Conservation (phyloP, 768 basidiomycete genomes). For the Lactifluus piperatus region DNA sequence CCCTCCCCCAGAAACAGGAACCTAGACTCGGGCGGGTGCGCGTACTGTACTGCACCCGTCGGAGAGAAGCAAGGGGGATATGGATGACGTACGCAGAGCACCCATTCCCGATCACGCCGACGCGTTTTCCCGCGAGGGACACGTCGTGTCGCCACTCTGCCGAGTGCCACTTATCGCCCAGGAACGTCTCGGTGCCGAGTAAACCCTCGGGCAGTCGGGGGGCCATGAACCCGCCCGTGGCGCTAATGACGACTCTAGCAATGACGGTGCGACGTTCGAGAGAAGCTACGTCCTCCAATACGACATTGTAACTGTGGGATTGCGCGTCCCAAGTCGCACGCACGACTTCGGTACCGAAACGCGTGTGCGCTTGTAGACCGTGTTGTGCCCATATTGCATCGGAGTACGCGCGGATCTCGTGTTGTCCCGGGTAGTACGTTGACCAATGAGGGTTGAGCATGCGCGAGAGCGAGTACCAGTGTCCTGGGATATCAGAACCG, state of each 20-base stretch:
- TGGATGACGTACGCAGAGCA: slow-evolving; percentile 38
- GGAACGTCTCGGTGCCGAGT: slow-evolving; percentile 29
- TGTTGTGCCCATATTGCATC: slow-evolving; percentile 19
- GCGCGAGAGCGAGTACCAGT: slow-evolving; percentile 26
- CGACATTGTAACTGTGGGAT: slow-evolving; percentile 23
- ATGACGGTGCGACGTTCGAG: slow-evolving; percentile 5
- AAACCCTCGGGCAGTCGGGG: slow-evolving; percentile 24
- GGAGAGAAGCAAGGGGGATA: too few relatives aligned
- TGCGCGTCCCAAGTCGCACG: slow-evolving; percentile 25
- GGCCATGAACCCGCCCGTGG: slow-evolving; percentile 23
- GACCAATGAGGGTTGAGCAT: slow-evolving; percentile 26
- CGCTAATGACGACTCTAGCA: slow-evolving; percentile 27
- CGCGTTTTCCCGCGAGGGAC: slow-evolving; percentile 39
- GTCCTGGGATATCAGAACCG: slow-evolving; percentile 23
- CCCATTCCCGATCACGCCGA: slow-evolving; percentile 58
- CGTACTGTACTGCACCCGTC: too few relatives aligned
- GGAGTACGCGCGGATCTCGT: slow-evolving; percentile 26
- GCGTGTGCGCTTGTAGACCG: slow-evolving; percentile 20
- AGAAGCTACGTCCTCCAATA: slow-evolving; percentile 19
- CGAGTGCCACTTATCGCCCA: slow-evolving; percentile 47
- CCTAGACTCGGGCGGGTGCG: not conserved
- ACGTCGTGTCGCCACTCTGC: slow-evolving; percentile 48
- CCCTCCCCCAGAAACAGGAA: not conserved
- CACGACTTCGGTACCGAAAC: slow-evolving; percentile 25
- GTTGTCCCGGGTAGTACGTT: slow-evolving; percentile 21